Conservation (phyloP, 2,329 filamentous ascomycete species). For the Diplodia scrobiculata region DNA sequence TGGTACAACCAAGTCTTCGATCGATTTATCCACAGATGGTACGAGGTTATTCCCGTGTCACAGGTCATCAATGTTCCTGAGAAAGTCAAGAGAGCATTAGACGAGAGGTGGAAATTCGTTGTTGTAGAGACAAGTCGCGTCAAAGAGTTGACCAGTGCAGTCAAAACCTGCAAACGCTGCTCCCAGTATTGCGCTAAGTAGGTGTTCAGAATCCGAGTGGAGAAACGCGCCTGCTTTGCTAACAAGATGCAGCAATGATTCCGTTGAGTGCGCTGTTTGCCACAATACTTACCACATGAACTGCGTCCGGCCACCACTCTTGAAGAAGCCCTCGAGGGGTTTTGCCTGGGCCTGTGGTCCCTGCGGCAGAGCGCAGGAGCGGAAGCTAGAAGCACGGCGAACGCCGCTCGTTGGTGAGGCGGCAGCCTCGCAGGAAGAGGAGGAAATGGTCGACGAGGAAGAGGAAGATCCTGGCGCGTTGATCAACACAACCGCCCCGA, state of each 20-base stretch:
- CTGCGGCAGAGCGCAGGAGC: conserved; percentile 93
- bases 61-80: conserved; percentile 95
- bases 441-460: conserved; percentile 66
- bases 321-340: conserved; percentile 94
- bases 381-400: conserved; percentile 84
- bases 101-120: conserved; percentile 96
- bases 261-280: conserved; percentile 95
- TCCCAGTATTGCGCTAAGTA: conserved; percentile 87
- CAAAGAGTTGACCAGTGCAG: conserved; percentile 92
- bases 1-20: conserved; percentile 99
- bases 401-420: conserved; percentile 69
- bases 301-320: conserved; percentile 85
- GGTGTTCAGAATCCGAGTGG: conserved; percentile 40
- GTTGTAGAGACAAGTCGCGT: conserved; percentile 90
- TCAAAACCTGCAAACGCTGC: conserved; percentile 95
- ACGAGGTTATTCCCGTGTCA: conserved; percentile 90
- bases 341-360: conserved; percentile 98
- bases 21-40: conserved; percentile 96
- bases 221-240: conserved; percentile 28
- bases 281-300: conserved; percentile 97
- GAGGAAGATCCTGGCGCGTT: conserved; percentile 60
- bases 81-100: conserved; percentile 91
- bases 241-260: conserved; percentile 69
- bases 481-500: conserved; percentile 51
- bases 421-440: conserved; percentile 61